Evolutionary conservation across 306 rosid genomes (phyloP), one percentile per base, ranked within the genome.

Genomic region (Cucurbita moschata): DNA sequence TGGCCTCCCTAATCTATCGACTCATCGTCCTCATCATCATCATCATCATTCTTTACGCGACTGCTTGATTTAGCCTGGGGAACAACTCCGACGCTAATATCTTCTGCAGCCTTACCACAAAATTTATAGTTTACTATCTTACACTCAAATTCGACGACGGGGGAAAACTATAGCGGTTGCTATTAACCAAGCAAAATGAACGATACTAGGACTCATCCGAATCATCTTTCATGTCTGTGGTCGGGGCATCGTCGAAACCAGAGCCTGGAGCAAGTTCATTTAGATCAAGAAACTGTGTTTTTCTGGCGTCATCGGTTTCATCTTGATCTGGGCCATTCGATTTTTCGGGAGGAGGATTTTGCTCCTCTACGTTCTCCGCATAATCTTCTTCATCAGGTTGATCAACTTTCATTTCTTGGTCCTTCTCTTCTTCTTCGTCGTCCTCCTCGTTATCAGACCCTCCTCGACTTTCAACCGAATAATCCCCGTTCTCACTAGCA

Each of bases 201-300:
- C 0, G 42, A 86, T 83, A 77, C 83, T 78, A 95, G 80, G 81
- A 84, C 66, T 88, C 90, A 79, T 84, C 86, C 21, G 82, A 77
- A 79, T 84, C 97, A 60, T 91, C 99, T 78, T 88, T 95, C 79
- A 83, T 81, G 68, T 85, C 78, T 0, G 87, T 74, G 83, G 77
- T 84, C 47, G 87, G 91, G 78, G 88, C 96, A 64, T 95, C 96
- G 4, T 95, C 96, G 23, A 95, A 88, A 81, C 97, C 94, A 49
- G 99, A 86, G 73, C 86, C 90, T 19, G 99, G 96, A 70, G 99
- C 99, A 78, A 88, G 91, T 85, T 95, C 96, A 52, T 95, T 95
- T 80, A 94, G 85, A 81, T 95, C 99, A 18, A 95, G 99, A 84
- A 91, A 91, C 57, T 87, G 91, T 75, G 91, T 86, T 75, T 88